phyloP scores from a whole-genome alignment of 169 alveolate genomes.

The Cryptosporidium parvum region DNA sequence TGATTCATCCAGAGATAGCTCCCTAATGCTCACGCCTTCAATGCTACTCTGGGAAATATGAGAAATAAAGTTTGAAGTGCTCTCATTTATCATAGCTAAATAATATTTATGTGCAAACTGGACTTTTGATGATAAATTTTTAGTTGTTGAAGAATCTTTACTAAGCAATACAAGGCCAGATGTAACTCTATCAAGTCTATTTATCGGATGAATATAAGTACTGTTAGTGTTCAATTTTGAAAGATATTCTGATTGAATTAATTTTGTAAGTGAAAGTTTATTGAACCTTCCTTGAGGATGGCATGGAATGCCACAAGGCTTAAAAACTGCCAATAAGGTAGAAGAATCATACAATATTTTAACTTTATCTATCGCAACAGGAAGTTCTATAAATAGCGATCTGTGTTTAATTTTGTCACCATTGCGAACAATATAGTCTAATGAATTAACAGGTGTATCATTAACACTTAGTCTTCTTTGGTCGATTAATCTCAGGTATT shows the following conservation, averaged over 20 bases:
- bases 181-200: constrained; percentile 92
- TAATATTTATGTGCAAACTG: constrained; percentile 81
- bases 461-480: constrained; percentile 85
- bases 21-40: constrained; percentile 12
- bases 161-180: constrained; percentile 91
- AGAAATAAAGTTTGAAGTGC: constrained; percentile 55
- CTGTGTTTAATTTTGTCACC: constrained; percentile 85
- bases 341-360: constrained; percentile 83
- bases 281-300: constrained; percentile 90
- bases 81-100: constrained; percentile 87
- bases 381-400: constrained; percentile 87
- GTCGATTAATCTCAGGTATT: constrained; percentile 84
- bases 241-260: constrained; percentile 81
- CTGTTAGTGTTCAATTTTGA: constrained; percentile 54
- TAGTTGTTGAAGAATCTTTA: constrained; percentile 84
- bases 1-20: constrained; percentile 18
- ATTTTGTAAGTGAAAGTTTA: constrained; percentile 83
- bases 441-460: constrained; percentile 75
- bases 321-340: constrained; percentile 84
- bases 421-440: constrained; percentile 82
- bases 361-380: constrained; percentile 81
- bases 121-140: constrained; percentile 80
- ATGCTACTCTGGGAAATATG: not conserved
- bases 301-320: constrained; percentile 91
- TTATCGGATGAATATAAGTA: constrained; percentile 83